Base-by-base conservation (phyloP, 441 rosid genomes). In the Theobroma grandiflorum region DNA sequence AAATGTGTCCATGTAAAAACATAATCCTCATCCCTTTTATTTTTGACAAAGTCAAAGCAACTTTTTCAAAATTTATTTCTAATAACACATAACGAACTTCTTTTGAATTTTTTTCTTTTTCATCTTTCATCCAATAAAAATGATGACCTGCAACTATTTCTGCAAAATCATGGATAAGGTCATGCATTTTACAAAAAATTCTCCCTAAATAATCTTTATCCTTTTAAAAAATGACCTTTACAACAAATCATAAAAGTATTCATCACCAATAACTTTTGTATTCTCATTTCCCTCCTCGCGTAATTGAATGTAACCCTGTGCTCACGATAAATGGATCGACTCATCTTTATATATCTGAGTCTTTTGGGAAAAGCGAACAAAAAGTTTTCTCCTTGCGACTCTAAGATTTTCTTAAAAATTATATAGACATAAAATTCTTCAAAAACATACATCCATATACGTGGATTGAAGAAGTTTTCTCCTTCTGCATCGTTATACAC, bases 91-190 rank as follows among this genome's bases (percentile, higher is more conserved):
- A 1, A 1, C 31, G 71, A 33, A 16, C 5, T 72, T 16, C 11
- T 26, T 26, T 26, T 26, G 31, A 26, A 26, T 0, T 26, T 26
- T 26, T 26, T 75, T 40, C 31, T 26, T 26, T 26, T 26, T 26
- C 31, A 26, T 26, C 31, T 26, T 26, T 26, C 31, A 26, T 26
- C 31, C 31, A 26, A 26, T 26, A 1, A 26, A 26, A 26, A 26
- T 26, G 31, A 26, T 1, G 31, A 26, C 72, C 64, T 7, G 77
- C 73, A 4, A 82, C 47, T 9, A 18, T 26, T 22, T n/a, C 38
- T 50, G 81, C 78, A 12, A 77, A 42, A 50, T 77, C 84, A 72
- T 77, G 78, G 38, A 82, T 72, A 6, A 82, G 58, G 9, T 77
- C 80, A 33, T 82, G 84, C 81, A 82, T 72, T 72, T 64, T 82